Base-by-base conservation (phyloP, 225 moss, liverwort and hornwort genomes). In the Takakia lepidozioides region DNA sequence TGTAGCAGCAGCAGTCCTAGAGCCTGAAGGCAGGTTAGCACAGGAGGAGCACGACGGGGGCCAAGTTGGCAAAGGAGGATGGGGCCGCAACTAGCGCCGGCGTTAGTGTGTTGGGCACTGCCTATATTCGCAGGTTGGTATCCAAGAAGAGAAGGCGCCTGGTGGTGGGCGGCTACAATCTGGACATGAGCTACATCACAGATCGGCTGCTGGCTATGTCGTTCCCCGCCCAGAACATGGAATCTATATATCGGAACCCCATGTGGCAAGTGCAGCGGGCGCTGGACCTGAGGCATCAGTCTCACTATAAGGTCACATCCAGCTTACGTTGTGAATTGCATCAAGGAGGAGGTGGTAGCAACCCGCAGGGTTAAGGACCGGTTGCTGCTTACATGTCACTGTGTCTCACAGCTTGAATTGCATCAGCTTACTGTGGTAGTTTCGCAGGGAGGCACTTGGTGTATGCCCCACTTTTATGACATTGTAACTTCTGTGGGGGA, bases 181-280 rank as follows among this genome's bases (percentile, higher is more conserved):
- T 80, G 59, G 79, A 80, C 66, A 66, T 80, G 66, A 69, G 73
- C 49, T 80, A 80, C 56, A 80, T 80, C 65, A 80, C 69, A 10
- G 46, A 55, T 30, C 79, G 73, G 25, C 55, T 80, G 25, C 51
- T 80, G 52, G 79, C 79, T 58, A 80, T 80, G 79, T 73, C 79
- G 19, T 80, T 58, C 34, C 79, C 79, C 39, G 79, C 79, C 27
- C 69, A 80, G 40, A 80, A 73, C 46, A 80, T 80, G 79, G 65
- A 80, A 46, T 65, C 79, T 42, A 45, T 80, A 37, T 61, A 69
- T 37, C 61, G 79, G 43, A 80, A 80, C 58, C 79, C 79, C 22
- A 80, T 80, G 69, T 80, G 79, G 79, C 73, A 80, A 57, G 79
- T 80, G 23, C 69, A 67, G 51, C 46, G 56, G 34, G 69, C 62